Evolutionary conservation across 176 grass and related monocot genomes (phyloP).

Genomic region (Aegilops bicornis): DNA sequence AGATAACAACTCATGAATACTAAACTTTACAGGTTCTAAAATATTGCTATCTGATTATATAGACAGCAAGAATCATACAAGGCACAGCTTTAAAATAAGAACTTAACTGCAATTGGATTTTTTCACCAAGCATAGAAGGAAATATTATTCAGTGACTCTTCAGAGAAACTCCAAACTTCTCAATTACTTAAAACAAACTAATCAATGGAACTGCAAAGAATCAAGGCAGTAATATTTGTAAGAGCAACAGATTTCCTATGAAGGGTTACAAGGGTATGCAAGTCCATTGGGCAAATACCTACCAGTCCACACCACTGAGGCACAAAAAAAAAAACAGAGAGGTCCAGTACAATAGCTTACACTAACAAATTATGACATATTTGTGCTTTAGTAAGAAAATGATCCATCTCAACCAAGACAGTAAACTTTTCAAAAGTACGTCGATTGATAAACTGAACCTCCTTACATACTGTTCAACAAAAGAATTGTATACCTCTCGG

Average conservation of each 20-base stretch:
- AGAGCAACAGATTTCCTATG: conserved; percentile 35
- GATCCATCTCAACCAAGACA: background rate
- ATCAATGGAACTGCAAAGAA: conserved; percentile 60
- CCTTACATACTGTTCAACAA: background rate
- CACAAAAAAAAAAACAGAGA: background rate
- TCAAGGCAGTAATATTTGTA: conserved; percentile 36
- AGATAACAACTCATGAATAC: background rate
- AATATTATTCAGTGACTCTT: conserved; percentile 45
- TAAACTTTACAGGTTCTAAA: background rate
- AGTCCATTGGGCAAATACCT: conserved; percentile 20
- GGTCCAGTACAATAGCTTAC: conserved; percentile 11
- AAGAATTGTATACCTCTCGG: conserved; percentile 66
- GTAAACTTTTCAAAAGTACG: background rate
- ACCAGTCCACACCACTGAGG: conserved; percentile 1
- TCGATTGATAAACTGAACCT: conserved; percentile 12
- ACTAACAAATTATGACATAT: background rate
- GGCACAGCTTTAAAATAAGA: conserved; percentile 48
- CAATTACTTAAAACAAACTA: conserved; percentile 60
- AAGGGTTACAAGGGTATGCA: background rate
- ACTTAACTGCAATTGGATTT: conserved; percentile 56
- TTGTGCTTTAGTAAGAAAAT: background rate
- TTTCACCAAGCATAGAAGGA: conserved; percentile 42
- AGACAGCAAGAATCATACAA: background rate
- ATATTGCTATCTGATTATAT: background rate
- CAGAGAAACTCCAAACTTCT: conserved; percentile 51